Base-by-base conservation (phyloP, 805 yeast species). In the Schwanniomyces vanrijiae region DNA sequence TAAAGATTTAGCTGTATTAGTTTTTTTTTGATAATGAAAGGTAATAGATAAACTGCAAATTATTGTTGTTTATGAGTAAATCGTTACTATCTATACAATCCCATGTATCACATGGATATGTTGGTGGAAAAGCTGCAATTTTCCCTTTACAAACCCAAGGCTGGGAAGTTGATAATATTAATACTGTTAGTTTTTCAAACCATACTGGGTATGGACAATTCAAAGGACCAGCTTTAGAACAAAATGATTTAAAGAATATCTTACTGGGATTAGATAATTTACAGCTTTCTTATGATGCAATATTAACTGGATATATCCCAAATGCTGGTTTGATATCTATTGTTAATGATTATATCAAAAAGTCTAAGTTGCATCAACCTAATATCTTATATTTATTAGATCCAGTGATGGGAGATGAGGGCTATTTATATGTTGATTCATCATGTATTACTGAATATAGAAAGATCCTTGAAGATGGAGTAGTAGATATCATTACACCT, bases 31-130 rank as follows among this genome's bases (percentile, higher is more conserved):
- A 31, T 26, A 18, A 14, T 31, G 33, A 11, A 28, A 14, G 33
- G 13, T 22, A 22, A 22, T 5, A 24, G 26, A 24, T 24, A 29
- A 29, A 29, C 16, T 29, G 13, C 14, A n/a, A 7, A 29, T 13
- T 13, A 13, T 6, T 31, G 7, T 14, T 31, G 25, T 19, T 7
- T 10, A 44, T 40, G 42, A 42, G 29, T 48, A 58, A 57, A 35
- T 45, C 56, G 19, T 53, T 61, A 28, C 50, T 64, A 40, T 56
- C 67, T 18, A 73, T 90, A 8, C 92, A 89, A 55, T 89, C 96
- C 3, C 97, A 94, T 64, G 98, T 94, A 1, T 90, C 83, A 2
- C 98, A 92, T 62, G 99, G 99, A 2, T 86, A 89, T 58, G 99
- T 94, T 1, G 99, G 99, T 1, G 90, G 90, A 63, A 80, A 84